Evolutionary conservation across 306 rosid species (phyloP), one percentile per base, ranked within the genome.

Genomic region (Medicago lupulina): DNA sequence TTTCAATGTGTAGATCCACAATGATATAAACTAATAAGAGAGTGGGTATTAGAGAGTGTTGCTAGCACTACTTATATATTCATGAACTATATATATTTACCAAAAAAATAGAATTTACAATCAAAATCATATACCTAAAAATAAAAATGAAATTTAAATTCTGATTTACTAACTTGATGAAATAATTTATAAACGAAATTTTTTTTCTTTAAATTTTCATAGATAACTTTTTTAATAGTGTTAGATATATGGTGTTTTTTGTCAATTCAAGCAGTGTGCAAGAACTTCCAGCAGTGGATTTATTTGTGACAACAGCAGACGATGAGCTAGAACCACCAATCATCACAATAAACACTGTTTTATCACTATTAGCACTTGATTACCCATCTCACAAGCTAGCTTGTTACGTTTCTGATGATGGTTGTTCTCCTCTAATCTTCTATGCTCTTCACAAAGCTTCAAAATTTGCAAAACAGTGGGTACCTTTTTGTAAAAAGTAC

Each of bases 341-440:
- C 1, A 58, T 91, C 2, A 87, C 93, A 11, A 41, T 87, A 69
- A 91, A 91, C 81, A 91, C 92, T 0, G 93, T 91, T 12, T 21
- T 91, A 43, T 91, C 96, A 44, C 23, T 91, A 53, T 63, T 91
- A 47, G 90, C 96, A n/a, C 62, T 91, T 17, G 93, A 91, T 40
- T 91, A 91, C 25, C 96, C 93, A n/a, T 11, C 83, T 44, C 23
- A 84, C 31, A 91, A 91, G 76, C 84, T 91, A 38, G 91, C 93
- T 46, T 91, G 93, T 86, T 91, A 91, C 57, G 90, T 91, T 9
- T 88, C 93, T 0, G 96, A 91, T 41, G 96, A 91, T 80, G 96
- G 76, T 0, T 88, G 90, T 39, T 88, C 96, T 10, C 87, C 90
- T 39, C 57, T 82, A 4, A 84, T 81, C 47, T 86, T 85, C 46